Evolutionary conservation across 345 rosid species (phyloP).

Genomic region (Lumnitzera racemosa): DNA sequence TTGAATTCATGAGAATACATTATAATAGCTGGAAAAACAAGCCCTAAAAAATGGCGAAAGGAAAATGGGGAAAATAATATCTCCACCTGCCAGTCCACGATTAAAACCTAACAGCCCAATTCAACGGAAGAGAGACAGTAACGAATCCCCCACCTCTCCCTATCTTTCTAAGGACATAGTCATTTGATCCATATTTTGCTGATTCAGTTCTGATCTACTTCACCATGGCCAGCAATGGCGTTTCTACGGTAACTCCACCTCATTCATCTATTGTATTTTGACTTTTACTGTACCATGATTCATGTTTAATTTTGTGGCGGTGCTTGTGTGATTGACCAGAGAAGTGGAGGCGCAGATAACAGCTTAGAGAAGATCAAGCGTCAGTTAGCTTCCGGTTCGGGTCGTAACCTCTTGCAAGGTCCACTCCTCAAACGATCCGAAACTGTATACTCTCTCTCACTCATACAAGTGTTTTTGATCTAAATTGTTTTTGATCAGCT

Average conservation of each 20-base stretch:
- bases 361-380: slow-evolving; percentile 97
- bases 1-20: not conserved
- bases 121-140: not conserved
- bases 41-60: too few species aligned
- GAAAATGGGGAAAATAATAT: not conserved
- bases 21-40: not conserved
- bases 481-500: not conserved
- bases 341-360: slow-evolving; percentile 50
- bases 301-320: slow-evolving; percentile 1
- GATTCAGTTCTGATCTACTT: slow-evolving; percentile 15
- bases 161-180: too few species aligned
- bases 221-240: slow-evolving; percentile 80
- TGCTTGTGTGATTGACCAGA: slow-evolving; percentile 17
- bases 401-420: slow-evolving; percentile 82
- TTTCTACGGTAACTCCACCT: slow-evolving; percentile 56
- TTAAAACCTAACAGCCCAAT: slow-evolving; percentile 31
- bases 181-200: not conserved
- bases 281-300: slow-evolving; percentile 1
- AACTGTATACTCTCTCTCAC: slow-evolving; percentile 25
- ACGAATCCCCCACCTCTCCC: too few species aligned
- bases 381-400: slow-evolving; percentile 90
- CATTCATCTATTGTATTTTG: slow-evolving; percentile 6
- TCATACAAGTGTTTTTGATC: not conserved
- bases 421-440: slow-evolving; percentile 99
- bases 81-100: slow-evolving; percentile 24